Percentiles rank a stretch among this genome's conserved stretches.
phyloP scores from a whole-genome alignment of 371 early-diverging fungal species.

The Chytridiales sp. region DNA sequence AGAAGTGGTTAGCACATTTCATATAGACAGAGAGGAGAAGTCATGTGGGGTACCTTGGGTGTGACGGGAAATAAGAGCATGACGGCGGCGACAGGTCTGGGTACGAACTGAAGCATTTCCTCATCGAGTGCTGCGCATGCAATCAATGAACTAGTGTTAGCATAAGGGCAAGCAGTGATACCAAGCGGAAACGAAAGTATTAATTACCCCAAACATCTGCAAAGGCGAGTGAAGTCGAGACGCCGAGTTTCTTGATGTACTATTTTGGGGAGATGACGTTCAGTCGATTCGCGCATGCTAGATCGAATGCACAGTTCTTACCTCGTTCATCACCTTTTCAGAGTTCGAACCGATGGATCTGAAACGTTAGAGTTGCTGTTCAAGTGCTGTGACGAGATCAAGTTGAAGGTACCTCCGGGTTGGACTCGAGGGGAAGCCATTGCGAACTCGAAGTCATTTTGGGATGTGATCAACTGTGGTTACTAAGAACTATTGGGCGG shows the following conservation, averaged over 20 bases:
- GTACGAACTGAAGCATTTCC: constrained; percentile 74
- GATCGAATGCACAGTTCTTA: constrained; percentile 18
- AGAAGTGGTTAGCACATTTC: not conserved
- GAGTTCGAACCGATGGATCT: not conserved
- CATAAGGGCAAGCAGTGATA: not conserved
- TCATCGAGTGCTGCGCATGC: constrained; percentile 75
- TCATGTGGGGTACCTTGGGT: constrained; percentile 21
- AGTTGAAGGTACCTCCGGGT: constrained; percentile 67
- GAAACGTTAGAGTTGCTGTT: not conserved
- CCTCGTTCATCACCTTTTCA: constrained; percentile 66
- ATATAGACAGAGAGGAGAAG: not conserved
- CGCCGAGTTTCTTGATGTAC: constrained; percentile 31
- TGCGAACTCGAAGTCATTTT: too few species aligned
- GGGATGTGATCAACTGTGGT: too few species aligned
- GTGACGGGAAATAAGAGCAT: constrained; percentile 68
- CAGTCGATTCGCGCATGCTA: not conserved
- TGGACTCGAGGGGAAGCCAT: constrained; percentile 84
- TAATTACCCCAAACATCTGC: constrained; percentile 31
- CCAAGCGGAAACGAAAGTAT: not conserved
- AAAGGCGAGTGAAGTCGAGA: constrained; percentile 16
- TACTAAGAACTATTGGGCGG: too few species aligned
- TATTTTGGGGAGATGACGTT: too few species aligned
- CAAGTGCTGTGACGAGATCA: constrained; percentile 6
- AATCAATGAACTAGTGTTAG: constrained; percentile 33
- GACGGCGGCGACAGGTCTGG: constrained; percentile 77